Percentiles rank a stretch among this genome's conserved stretches.
Conservation (phyloP, 768 basidiomycete species). For the Jaapia argillacea region DNA sequence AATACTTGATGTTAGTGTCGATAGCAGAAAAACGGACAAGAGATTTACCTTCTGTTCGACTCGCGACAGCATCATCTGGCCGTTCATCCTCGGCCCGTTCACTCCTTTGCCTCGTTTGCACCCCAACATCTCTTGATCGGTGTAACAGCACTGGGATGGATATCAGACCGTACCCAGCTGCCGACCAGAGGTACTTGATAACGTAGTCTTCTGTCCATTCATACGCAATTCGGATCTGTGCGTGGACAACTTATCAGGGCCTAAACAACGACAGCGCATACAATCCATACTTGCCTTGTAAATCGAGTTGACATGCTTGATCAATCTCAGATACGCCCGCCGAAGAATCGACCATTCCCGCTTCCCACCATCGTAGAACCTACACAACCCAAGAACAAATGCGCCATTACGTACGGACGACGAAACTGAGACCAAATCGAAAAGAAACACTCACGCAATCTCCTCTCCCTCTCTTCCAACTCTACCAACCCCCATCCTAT, state of each 20-base stretch:
- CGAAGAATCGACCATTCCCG: conserved; percentile 78
- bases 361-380: conserved; percentile 86
- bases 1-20: background rate
- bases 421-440: background rate
- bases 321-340: conserved; percentile 66
- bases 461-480: conserved; percentile 89
- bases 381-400: too few species aligned
- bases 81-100: conserved; percentile 1
- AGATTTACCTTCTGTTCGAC: conserved; percentile 37
- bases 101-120: conserved; percentile 9
- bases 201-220: conserved; percentile 97
- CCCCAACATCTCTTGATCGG: conserved; percentile 25
- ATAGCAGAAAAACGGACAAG: background rate
- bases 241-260: background rate
- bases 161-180: conserved; percentile 85
- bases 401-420: too few species aligned
- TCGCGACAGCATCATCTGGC: conserved; percentile 29
- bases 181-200: conserved; percentile 95
- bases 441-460: conserved; percentile 54
- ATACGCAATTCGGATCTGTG: conserved; percentile 78
- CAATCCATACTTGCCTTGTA: conserved; percentile 51
- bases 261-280: background rate
- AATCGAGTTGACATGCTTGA: conserved; percentile 85
- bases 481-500: conserved; percentile 75
- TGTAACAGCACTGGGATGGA: conserved; percentile 83